phyloP scores from a whole-genome alignment of 202 grass and related monocot species.

The Schoenoplectus tabernaemontani region DNA sequence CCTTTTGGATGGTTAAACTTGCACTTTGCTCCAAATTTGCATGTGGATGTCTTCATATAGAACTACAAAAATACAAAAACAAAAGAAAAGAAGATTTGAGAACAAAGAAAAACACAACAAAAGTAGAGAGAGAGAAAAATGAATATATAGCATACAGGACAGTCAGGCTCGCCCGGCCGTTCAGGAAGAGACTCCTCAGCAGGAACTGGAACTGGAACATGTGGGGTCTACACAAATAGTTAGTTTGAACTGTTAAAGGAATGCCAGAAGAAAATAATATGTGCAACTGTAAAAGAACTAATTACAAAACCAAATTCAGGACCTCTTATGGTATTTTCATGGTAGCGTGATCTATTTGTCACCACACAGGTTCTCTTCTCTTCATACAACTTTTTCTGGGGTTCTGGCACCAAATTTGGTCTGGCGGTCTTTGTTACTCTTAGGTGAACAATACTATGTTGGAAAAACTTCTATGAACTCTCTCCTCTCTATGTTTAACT shows the following conservation, averaged over 20 bases:
- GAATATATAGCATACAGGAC: constrained; percentile 63
- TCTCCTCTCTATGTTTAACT: neutral
- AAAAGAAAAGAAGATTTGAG: constrained; percentile 28
- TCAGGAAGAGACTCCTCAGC: constrained; percentile 64
- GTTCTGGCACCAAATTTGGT: neutral
- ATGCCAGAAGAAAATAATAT: neutral
- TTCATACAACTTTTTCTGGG: neutral
- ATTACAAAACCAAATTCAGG: neutral
- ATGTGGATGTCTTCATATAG: constrained; percentile 53
- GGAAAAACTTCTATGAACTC: neutral
- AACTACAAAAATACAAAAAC: constrained; percentile 38
- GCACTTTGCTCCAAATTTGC: constrained; percentile 66
- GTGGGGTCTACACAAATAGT: constrained; percentile 3
- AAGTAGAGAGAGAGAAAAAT: constrained; percentile 13
- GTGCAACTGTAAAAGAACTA: neutral
- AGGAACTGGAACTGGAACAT: constrained; percentile 9
- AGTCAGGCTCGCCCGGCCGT: constrained; percentile 58
- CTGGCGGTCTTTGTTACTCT: neutral
- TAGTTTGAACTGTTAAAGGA: neutral
- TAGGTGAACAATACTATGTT: neutral
- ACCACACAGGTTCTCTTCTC: neutral
- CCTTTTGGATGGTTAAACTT: constrained; percentile 94
- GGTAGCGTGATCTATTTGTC: too few relatives aligned
- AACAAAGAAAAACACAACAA: constrained; percentile 20
- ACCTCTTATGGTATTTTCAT: neutral